A percentile compares a stretch with the other conserved stretches of the same genome.
Conservation (phyloP, 805 yeast genomes). For the Kodamaea sagamina region DNA sequence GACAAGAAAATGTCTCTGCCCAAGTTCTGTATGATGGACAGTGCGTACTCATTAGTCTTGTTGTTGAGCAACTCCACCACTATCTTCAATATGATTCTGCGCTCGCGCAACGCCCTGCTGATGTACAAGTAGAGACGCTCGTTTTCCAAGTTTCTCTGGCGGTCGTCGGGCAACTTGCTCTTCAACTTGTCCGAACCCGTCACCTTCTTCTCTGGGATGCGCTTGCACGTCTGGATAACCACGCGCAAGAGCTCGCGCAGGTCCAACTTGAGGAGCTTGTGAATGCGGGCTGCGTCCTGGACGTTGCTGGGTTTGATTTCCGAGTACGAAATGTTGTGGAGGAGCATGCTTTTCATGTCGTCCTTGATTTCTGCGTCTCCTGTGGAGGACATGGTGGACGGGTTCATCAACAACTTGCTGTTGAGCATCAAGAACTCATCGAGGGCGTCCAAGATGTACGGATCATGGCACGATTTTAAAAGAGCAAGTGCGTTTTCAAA, state of each 20-base stretch:
- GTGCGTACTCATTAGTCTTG: conserved; percentile 19
- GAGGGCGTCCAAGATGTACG: conserved; percentile 35
- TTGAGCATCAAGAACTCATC: conserved; percentile 42
- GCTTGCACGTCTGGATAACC: conserved; percentile 39
- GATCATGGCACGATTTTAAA: conserved; percentile 31
- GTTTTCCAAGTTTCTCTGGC: conserved; percentile 29
- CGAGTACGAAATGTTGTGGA: conserved; percentile 44
- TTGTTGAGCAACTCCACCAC: conserved; percentile 32
- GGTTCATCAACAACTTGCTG: conserved; percentile 29
- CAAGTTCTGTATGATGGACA: conserved; percentile 35
- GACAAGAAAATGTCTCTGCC: conserved; percentile 43
- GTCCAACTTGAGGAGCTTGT: conserved; percentile 42
- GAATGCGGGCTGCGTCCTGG: conserved; percentile 42
- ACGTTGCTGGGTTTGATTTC: conserved; percentile 35
- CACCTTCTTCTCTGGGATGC: conserved; percentile 36
- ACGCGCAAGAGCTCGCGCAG: conserved; percentile 51
- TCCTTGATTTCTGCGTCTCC: conserved; percentile 1
- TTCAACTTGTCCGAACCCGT: conserved; percentile 26
- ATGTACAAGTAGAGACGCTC: conserved; percentile 38
- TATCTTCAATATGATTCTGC: conserved; percentile 49
- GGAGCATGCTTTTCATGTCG: conserved; percentile 30
- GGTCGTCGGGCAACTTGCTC: conserved; percentile 38
- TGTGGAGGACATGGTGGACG: conserved; percentile 30
- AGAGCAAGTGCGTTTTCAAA: conserved; percentile 40
- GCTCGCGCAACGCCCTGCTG: conserved; percentile 49